A percentile compares a stretch with the other conserved stretches of the same genome.
These are phyloP conservation scores for Pyrus hybrid DNA, from an alignment of 331 rosid genomes.

Conservation along the genomic window DNA sequence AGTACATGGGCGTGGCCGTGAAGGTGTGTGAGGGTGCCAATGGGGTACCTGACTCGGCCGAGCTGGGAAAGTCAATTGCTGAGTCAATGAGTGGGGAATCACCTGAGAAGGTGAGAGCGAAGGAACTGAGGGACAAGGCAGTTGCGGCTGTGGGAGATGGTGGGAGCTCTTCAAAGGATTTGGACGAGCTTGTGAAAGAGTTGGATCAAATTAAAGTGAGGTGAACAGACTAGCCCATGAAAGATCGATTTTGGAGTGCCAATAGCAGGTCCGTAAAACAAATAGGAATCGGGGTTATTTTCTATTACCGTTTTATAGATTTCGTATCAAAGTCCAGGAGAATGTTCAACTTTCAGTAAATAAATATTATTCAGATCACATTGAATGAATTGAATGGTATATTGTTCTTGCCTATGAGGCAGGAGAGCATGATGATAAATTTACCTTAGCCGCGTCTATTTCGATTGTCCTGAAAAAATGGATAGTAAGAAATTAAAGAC, in stretches of 20 bases:
- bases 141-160: constrained; percentile 5
- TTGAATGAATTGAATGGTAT: neutral
- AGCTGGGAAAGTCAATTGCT: constrained; percentile 20
- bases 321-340: too few relatives aligned
- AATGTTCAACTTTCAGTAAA: too few relatives aligned
- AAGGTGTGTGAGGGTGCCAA: constrained; percentile 25
- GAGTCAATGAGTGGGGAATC: constrained; percentile 2
- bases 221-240: neutral
- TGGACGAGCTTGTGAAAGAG: constrained; percentile 18
- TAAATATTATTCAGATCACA: neutral
- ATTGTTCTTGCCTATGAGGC: neutral
- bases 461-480: too few relatives aligned
- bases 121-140: constrained; percentile 11
- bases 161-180: constrained; percentile 24
- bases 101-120: neutral
- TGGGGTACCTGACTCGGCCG: constrained; percentile 22
- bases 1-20: constrained; percentile 19
- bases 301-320: too few relatives aligned
- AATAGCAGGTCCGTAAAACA: too few relatives aligned
- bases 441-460: neutral
- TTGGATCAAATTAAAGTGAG: neutral
- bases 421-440: neutral
- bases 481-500: too few relatives aligned
- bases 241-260: too few relatives aligned
- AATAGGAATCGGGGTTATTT: too few relatives aligned